phyloP scores from a whole-genome alignment of 495 filamentous ascomycete genomes.

The Penicillium subrubescens region DNA sequence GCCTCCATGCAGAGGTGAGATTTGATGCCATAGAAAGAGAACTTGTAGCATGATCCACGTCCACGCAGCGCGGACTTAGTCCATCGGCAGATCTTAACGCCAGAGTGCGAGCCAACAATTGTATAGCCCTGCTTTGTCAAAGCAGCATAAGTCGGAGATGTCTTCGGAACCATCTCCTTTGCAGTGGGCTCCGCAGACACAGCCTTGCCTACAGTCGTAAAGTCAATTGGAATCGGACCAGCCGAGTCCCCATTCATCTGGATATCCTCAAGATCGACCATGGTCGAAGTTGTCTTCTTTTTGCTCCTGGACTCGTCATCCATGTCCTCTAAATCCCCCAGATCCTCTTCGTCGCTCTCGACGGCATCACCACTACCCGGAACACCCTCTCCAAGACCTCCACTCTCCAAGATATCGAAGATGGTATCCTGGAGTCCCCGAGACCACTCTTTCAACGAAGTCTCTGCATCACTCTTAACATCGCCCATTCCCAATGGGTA shows the following conservation, averaged over 20 bases:
- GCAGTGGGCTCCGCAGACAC: slow-evolving; percentile 36
- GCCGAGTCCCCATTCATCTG: slow-evolving; percentile 54
- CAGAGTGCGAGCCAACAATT: slow-evolving; percentile 92
- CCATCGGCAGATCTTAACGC: slow-evolving; percentile 98
- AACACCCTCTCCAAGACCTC: slow-evolving; percentile 76
- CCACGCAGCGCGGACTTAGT: slow-evolving; percentile 97
- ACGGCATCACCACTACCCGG: slow-evolving; percentile 77
- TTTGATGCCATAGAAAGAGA: slow-evolving; percentile 91
- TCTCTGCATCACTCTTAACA: slow-evolving; percentile 68
- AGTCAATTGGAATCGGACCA: slow-evolving; percentile 76
- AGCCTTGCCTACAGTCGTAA: slow-evolving; percentile 67
- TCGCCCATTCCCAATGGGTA: slow-evolving; percentile 89
- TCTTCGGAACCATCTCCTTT: slow-evolving; percentile 93
- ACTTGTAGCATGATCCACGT: slow-evolving; percentile 95
- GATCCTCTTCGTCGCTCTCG: slow-evolving; percentile 80
- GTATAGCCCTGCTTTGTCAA: slow-evolving; percentile 96
- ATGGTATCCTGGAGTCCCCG: slow-evolving; percentile 72
- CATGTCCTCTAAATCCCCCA: slow-evolving; percentile 40
- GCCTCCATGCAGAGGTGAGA: slow-evolving; percentile 98
- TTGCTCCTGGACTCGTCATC: slow-evolving; percentile 34
- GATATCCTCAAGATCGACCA: slow-evolving; percentile 86
- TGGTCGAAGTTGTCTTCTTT: slow-evolving; percentile 43
- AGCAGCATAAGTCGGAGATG: slow-evolving; percentile 81
- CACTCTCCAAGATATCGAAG: slow-evolving; percentile 59
- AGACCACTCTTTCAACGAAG: slow-evolving; percentile 74